Conservation (phyloP, 352 stramenopile genomes). For the Pythium insidiosum region DNA sequence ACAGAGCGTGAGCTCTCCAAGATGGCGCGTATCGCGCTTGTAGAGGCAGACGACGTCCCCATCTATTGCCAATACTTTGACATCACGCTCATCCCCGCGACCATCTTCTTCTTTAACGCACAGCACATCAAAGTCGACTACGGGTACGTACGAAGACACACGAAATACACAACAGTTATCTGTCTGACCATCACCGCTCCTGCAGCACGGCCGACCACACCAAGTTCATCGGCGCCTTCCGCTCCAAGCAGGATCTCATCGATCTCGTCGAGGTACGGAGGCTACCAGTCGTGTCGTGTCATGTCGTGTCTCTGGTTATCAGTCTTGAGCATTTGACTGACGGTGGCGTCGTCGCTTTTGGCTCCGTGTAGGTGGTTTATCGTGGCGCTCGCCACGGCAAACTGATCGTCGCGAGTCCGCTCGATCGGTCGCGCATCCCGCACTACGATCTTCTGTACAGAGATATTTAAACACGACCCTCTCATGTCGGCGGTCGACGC, state of each 20-base stretch:
- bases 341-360: no score
- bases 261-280: slow-evolving; percentile 73
- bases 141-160: no score
- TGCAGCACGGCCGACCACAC: slow-evolving; percentile 75
- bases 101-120: slow-evolving; percentile 84
- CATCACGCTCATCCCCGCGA: slow-evolving; percentile 80
- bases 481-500: no score
- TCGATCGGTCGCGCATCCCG: slow-evolving; percentile 67
- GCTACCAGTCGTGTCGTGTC: neutral
- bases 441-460: slow-evolving; percentile 82
- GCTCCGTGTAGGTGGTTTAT: slow-evolving; percentile 63
- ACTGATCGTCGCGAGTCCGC: slow-evolving; percentile 70
- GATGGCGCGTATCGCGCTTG: slow-evolving; percentile 67
- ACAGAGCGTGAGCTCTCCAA: slow-evolving; percentile 68
- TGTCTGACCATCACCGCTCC: neutral
- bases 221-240: slow-evolving; percentile 85
- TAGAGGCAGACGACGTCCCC: slow-evolving; percentile 62
- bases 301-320: no score
- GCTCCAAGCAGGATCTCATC: slow-evolving; percentile 70
- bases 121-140: slow-evolving; percentile 89
- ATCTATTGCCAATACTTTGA: slow-evolving; percentile 88
- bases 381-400: slow-evolving; percentile 72
- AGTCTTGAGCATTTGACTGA: no score
- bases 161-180: no score
- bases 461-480: slow-evolving; percentile 39